Evolutionary conservation across 805 yeast genomes (phyloP), one percentile per base, ranked within the genome.

Genomic region (Metschnikowia sp.): DNA sequence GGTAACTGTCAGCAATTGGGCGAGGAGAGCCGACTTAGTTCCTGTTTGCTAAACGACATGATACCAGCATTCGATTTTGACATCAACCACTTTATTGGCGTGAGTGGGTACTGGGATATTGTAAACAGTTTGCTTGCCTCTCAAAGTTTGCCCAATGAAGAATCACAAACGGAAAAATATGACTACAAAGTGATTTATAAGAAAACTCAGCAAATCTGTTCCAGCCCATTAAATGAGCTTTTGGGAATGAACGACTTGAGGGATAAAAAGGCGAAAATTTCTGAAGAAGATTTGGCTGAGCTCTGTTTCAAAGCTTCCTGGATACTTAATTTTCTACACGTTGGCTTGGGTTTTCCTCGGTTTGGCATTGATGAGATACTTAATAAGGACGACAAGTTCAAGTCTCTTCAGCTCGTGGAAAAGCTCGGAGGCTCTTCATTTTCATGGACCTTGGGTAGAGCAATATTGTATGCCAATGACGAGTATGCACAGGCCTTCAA

Each of bases 81-180:
- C 40, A 65, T 76, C 32, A 76, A 79, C 52, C 77, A 75, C 48
- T 83, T 83, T 48, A 68, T 80, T 36, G 88, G 87, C 0, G 84
- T 83, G 8, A 80, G 85, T 50, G 87, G 86, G 4, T 82, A 82
- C 58, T 82, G 85, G 82, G 82, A 82, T 55, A 77, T 83, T 4
- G 68, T 82, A 35, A 72, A 75, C n/a, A 69, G 72, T 41, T 63
- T 81, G 34, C 57, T 78, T 33, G 63, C 69, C 10, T 65, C 54
- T 8, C 47, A 37, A 39, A 36, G 19, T 10, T 29, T 49, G n/a
- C 50, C 49, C 1, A 15, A 33, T 19, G 60, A 60, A 11, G 65
- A 69, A n/a, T 31, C 47, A 10, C 31, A 64, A 44, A 31, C 46
- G 45, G 33, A 59, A 29, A 58, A 69, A n/a, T 80, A 78, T 53